Base-by-base conservation (phyloP, 2,329 filamentous ascomycete species). In the Thelonectria blattea region DNA sequence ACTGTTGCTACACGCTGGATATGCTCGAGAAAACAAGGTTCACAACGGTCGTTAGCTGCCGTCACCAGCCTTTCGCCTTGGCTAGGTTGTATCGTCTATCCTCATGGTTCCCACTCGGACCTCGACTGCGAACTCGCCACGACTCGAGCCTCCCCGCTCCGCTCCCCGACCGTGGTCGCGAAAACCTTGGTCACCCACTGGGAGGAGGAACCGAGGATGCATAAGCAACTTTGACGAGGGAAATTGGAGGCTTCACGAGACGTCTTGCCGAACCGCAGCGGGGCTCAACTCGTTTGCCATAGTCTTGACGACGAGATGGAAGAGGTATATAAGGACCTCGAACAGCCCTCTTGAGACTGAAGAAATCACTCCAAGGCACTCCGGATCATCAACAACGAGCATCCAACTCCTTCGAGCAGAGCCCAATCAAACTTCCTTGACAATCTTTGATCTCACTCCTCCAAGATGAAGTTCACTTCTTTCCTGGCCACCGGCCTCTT, bases 391-490 rank as follows among this genome's bases (percentile, higher is more conserved):
- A 48, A 24, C 52, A 49, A 41, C 49, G 42, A 60, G 52, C 52
- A 60, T 43, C 20, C 42, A 52, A 32, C 24, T 37, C 34, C 41
- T 43, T 42, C 34, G 42, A 52, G 37, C 34, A 56, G 48, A 56
- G 39, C 34, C n/a, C 27, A 45, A 32, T 32, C 11, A 51, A 17
- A 56, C 47, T 56, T 56, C 27, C 11, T 45, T 56, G 46, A 45
- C 47, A 51, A 51, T 49, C 46, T 39, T 50, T 42, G 10, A 52
- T 37, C 37, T 46, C n/a, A 52, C 32, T 45, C 42, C 27, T 56
- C 45, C 32, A 60, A 51, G 56, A 60, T 60, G 58, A 60, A 60
- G 52, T 60, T 60, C 52, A 34, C 48, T 52, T 56, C 58, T 34
- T 52, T 56, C 48, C 37, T 60, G 42, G 47, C 58, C 34, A 20